Evolutionary conservation across 2,329 filamentous ascomycete species (phyloP), one percentile per base, ranked within the genome.

Genomic region (Sporothrix sp.): DNA sequence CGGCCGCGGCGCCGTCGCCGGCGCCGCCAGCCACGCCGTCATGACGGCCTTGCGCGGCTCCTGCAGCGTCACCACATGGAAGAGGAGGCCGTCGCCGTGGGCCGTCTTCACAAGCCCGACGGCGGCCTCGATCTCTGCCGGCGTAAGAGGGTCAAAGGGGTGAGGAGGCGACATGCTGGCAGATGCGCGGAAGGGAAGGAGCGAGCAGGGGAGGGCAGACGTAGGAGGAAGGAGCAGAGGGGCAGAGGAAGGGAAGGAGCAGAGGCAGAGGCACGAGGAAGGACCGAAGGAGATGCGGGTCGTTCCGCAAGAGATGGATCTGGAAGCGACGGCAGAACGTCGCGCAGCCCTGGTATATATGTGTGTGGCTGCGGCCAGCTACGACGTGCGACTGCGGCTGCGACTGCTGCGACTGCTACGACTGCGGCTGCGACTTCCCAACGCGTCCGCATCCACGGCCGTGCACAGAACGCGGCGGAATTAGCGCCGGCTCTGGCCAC

Each of bases 21-120:
- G 80, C 52, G 81, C 73, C 44, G 76, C 80, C 11, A 95, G 68
- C 87, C 87, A 95, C 53, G 76, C 78, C 63, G 82, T 73, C 86
- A 95, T 89, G 59, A 88, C 81, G 40, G 76, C 80, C 73, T 95
- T 95, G 57, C 84, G 84, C 44, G 89, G 89, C 71, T 95, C 89
- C 60, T 82, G 83, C 25, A 95, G 72, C 2, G 87, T 85, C 51
- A 95, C 82, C 2, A 89, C 85, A 71, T 95, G 93, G 77, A 90
- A 95, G 66, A 82, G 81, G 53, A 94, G 74, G 44, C 83, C 74
- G 40, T 83, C 74, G 52, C 79, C 73, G 63, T 95, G 74, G 53
- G 84, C 74, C 59, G 82, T 79, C 54, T 80, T 81, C 57, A 95
- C 74, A 28, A 87, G 71, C 1, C 75, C 69, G 46, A 89, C 83